Evolutionary conservation across 257 asterid genomes (phyloP).

Genomic region (Plectranthus barbatus): DNA sequence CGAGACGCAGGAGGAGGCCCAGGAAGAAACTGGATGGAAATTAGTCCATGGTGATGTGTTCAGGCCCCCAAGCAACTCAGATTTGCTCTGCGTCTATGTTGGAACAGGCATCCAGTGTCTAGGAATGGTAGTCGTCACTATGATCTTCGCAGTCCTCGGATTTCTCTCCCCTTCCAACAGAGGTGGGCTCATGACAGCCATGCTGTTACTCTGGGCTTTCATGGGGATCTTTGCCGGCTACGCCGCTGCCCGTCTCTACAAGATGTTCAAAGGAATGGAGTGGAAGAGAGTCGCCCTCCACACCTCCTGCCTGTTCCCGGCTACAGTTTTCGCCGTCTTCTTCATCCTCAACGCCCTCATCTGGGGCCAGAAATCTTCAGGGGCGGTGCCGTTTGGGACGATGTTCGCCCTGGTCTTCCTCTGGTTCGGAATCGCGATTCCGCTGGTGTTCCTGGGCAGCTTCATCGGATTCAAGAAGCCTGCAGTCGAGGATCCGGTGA

Average conservation of each 20-base stretch:
- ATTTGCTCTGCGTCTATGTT: conserved; percentile 52
- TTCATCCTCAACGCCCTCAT: conserved; percentile 54
- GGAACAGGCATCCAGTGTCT: conserved; percentile 71
- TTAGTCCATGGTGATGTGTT: conserved; percentile 67
- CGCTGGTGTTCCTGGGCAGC: conserved; percentile 61
- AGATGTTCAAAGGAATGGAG: conserved; percentile 60
- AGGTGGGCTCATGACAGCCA: conserved; percentile 75
- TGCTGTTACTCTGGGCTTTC: conserved; percentile 64
- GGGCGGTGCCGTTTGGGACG: conserved; percentile 73
- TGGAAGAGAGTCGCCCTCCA: conserved; percentile 59
- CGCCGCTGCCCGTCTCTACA: conserved; percentile 51
- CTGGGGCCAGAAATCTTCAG: conserved; percentile 78
- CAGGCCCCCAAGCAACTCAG: conserved; percentile 64
- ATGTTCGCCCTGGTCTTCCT: conserved; percentile 65
- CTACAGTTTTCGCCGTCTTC: conserved; percentile 37
- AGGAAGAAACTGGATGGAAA: conserved; percentile 86
- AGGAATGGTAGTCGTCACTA: conserved; percentile 53
- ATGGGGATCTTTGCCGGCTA: conserved; percentile 70
- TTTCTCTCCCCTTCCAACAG: conserved; percentile 76
- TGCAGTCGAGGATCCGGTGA: conserved; percentile 57
- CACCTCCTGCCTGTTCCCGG: conserved; percentile 57
- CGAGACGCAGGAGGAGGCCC: conserved; percentile 79
- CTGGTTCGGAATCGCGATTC: conserved; percentile 71
- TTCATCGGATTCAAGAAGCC: conserved; percentile 56
- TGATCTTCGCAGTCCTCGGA: conserved; percentile 69